A percentile compares a stretch with the other conserved stretches of the same genome.
Conservation (phyloP, 371 early-diverging fungal species). For the Fennellomyces sp. region DNA sequence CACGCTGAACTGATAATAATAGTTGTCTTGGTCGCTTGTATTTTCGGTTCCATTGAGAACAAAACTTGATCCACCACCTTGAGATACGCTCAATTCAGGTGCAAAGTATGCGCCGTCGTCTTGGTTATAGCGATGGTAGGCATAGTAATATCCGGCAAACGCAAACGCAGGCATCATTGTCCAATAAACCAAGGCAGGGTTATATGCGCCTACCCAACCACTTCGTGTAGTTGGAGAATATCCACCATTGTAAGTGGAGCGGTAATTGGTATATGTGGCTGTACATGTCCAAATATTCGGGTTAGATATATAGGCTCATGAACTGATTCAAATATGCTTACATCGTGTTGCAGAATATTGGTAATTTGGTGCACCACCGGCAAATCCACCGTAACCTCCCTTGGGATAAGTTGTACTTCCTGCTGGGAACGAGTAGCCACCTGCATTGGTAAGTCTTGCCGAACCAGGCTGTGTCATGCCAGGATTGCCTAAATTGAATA, state of each 20-base stretch:
- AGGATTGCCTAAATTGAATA: conserved; percentile 2
- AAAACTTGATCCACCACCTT: conserved; percentile 25
- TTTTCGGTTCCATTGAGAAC: conserved; percentile 45
- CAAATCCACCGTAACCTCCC: conserved; percentile 42
- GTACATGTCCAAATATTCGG: not conserved
- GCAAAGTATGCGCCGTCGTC: conserved; percentile 48
- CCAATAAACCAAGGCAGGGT: conserved; percentile 42
- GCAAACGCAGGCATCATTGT: conserved; percentile 35
- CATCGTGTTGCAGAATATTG: conserved; percentile 30
- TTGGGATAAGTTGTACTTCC: conserved; percentile 21
- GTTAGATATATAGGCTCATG: not conserved
- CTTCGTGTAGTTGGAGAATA: conserved; percentile 29
- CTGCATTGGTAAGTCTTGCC: conserved; percentile 18
- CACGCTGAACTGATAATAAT: conserved; percentile 35
- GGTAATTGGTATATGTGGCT: conserved; percentile 41
- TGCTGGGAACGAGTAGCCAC: conserved; percentile 21
- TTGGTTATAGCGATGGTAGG: conserved; percentile 46
- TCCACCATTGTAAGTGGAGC: conserved; percentile 34
- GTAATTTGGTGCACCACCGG: conserved; percentile 12
- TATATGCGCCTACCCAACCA: conserved; percentile 44
- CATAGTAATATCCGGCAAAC: conserved; percentile 34
- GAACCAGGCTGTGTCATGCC: conserved; percentile 15
- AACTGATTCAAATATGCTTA: conserved; percentile 13
- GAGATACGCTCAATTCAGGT: conserved; percentile 31
- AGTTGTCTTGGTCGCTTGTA: conserved; percentile 34